phyloP scores from a whole-genome alignment of 352 stramenopile species.

The Globisporangium uncinulatum region DNA sequence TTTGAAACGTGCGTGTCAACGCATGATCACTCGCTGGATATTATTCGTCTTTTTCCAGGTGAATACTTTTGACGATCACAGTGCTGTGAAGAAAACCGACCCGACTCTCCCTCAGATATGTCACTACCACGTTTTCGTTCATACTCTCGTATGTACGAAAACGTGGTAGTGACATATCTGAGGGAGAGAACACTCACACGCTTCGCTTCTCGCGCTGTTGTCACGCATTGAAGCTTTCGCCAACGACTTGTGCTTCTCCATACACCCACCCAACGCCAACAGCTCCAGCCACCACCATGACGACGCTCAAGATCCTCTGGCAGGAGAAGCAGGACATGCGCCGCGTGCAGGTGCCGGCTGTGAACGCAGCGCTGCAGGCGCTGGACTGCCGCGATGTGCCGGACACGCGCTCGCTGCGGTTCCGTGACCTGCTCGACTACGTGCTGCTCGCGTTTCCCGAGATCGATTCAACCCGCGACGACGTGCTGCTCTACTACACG shows the following conservation, averaged over 20 bases:
- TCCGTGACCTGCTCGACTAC: constrained; percentile 63
- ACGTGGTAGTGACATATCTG: not conserved
- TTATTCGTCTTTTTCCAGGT: too few relatives aligned
- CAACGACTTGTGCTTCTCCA: not conserved
- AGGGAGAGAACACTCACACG: not conserved
- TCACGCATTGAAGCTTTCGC: not conserved
- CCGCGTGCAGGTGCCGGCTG: constrained; percentile 66
- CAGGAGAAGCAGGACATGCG: constrained; percentile 81
- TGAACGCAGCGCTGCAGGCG: constrained; percentile 48
- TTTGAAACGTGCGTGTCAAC: not conserved
- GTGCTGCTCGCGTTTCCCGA: constrained; percentile 64
- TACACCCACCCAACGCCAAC: not conserved
- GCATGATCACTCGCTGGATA: too few relatives aligned
- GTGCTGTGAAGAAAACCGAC: not conserved
- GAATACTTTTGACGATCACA: not conserved
- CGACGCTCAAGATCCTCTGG: constrained; percentile 84
- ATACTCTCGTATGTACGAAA: not conserved
- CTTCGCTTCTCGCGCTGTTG: not conserved
- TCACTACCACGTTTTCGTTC: not conserved
- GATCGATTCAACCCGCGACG: constrained; percentile 20
- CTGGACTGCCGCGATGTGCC: constrained; percentile 32
- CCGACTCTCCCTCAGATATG: not conserved
- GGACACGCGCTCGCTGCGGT: constrained; percentile 32
- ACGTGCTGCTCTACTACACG: constrained; percentile 75
- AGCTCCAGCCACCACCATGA: constrained; percentile 25